Evolutionary conservation across 2,329 filamentous ascomycete genomes (phyloP).

Genomic region (Botrytis aclada): DNA sequence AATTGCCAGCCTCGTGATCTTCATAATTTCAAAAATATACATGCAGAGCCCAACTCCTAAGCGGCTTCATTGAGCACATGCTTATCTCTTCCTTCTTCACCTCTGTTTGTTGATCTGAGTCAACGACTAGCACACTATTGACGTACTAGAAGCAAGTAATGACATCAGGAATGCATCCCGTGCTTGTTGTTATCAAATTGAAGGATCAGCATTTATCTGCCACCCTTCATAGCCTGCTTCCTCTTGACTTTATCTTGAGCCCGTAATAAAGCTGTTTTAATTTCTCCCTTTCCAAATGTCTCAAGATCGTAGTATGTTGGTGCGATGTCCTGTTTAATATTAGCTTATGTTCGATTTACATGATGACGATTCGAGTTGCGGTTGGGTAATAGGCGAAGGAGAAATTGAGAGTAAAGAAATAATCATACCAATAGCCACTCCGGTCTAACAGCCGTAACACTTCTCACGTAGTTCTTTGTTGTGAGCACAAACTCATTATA

Average conservation of each 20-base stretch:
- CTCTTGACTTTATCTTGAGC: slow-evolving; percentile 59
- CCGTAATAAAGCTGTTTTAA: slow-evolving; percentile 64
- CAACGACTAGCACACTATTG: not conserved
- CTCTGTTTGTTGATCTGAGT: too few relatives aligned
- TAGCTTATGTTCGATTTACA: slow-evolving; percentile 36
- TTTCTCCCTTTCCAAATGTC: slow-evolving; percentile 80
- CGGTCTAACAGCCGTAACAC: slow-evolving; percentile 83
- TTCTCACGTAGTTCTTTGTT: slow-evolving; percentile 96
- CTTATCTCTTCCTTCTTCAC: not conserved
- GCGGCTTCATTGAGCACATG: not conserved
- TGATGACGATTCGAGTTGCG: not conserved
- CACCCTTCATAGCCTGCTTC: slow-evolving; percentile 41
- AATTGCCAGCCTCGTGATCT: not conserved
- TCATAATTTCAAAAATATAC: not conserved
- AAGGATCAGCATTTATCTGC: slow-evolving; percentile 22
- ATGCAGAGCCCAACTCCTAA: not conserved
- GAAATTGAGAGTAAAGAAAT: slow-evolving; percentile 11
- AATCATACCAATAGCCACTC: slow-evolving; percentile 85
- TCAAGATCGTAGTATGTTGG: slow-evolving; percentile 87
- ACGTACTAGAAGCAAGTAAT: not conserved
- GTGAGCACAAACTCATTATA: slow-evolving; percentile 99
- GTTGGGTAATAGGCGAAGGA: not conserved
- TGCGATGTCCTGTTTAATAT: slow-evolving; percentile 74
- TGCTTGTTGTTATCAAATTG: not conserved
- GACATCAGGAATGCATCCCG: not conserved